phyloP scores from a whole-genome alignment of 2,329 filamentous ascomycete species.

The Trichoderma koningii region DNA sequence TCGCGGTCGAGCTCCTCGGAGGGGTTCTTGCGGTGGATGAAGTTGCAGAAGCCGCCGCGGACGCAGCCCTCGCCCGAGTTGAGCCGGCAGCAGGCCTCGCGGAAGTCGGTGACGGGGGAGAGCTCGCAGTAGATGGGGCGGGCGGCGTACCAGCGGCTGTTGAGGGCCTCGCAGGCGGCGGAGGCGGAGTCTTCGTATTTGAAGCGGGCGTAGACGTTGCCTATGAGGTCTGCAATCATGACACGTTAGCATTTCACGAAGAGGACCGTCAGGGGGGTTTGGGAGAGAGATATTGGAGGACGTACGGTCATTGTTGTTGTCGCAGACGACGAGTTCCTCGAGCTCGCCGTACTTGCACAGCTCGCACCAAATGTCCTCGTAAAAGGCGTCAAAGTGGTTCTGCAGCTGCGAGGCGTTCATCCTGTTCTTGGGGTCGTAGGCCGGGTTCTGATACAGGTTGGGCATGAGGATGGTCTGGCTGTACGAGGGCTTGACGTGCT shows the following conservation, averaged over 20 bases:
- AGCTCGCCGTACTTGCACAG: conserved; percentile 98
- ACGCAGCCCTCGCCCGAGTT: conserved; percentile 96
- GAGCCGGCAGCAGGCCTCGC: conserved; percentile 93
- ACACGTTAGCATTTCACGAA: too few species aligned
- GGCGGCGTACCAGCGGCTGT: conserved; percentile 94
- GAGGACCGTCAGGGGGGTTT: too few species aligned
- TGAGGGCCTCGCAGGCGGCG: conserved; percentile 89
- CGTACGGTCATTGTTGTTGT: conserved; percentile 97
- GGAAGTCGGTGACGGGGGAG: conserved; percentile 94
- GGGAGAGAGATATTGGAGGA: conserved; percentile 33
- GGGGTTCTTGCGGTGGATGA: conserved; percentile 97
- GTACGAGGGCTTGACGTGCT: conserved; percentile 99
- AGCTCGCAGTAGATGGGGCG: conserved; percentile 98
- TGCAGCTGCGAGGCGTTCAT: conserved; percentile 96
- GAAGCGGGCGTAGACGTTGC: conserved; percentile 99
- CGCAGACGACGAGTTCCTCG: conserved; percentile 96
- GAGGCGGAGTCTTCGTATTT: conserved; percentile 99
- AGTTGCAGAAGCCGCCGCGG: conserved; percentile 96
- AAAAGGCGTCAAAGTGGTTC: conserved; percentile 99
- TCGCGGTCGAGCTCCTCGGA: conserved; percentile 85
- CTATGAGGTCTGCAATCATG: conserved; percentile 72
- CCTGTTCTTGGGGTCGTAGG: conserved; percentile 93
- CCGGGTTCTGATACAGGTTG: conserved; percentile 98
- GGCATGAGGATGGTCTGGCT: conserved; percentile 96
- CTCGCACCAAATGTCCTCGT: conserved; percentile 99